A percentile compares a stretch with the other conserved stretches of the same genome.
These are phyloP conservation scores for Quercus berberidifolia DNA, from an alignment of 306 rosid species.

Conservation along the genomic window DNA sequence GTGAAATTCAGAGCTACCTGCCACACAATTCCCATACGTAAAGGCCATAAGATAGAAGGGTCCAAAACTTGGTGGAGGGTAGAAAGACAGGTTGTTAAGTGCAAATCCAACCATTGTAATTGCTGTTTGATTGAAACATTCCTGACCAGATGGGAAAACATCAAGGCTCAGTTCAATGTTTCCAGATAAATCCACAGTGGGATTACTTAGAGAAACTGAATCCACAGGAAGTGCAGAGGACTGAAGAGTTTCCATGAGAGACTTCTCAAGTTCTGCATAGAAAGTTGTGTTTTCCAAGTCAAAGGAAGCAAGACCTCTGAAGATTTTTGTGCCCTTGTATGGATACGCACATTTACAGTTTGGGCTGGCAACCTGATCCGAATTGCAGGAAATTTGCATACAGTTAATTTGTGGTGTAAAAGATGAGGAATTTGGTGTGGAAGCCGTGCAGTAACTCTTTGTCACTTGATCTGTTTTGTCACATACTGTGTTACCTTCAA, in stretches of 20 bases:
- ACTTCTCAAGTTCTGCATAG: conserved; percentile 16
- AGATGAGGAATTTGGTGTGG: conserved; percentile 18
- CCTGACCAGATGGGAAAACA: conserved; percentile 50
- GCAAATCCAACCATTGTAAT: conserved; percentile 32
- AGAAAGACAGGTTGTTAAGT: conserved; percentile 40
- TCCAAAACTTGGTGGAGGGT: conserved; percentile 39
- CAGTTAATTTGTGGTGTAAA: conserved; percentile 28
- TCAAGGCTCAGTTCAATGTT: conserved; percentile 37
- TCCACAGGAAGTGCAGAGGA: conserved; percentile 26
- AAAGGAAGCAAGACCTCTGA: conserved; percentile 59
- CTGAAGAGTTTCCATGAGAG: conserved; percentile 13
- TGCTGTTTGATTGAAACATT: conserved; percentile 41
- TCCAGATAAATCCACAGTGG: conserved; percentile 6
- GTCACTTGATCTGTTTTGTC: conserved; percentile 9
- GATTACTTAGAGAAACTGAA: conserved; percentile 45
- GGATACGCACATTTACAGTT: conserved; percentile 66
- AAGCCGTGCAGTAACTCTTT: conserved; percentile 31
- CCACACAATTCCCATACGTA: conserved; percentile 15
- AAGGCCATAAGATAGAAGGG: conserved; percentile 33
- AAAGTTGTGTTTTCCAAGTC: conserved; percentile 26
- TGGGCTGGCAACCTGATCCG: conserved; percentile 43
- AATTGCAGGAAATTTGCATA: conserved; percentile 26
- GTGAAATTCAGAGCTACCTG: conserved; percentile 31
- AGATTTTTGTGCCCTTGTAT: conserved; percentile 43
- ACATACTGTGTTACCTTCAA: conserved; percentile 50